A percentile compares a stretch with the other conserved stretches of the same genome.
These are phyloP conservation scores for Aspergillus sparsus DNA, from an alignment of 495 filamentous ascomycete species.

Conservation along the genomic window DNA sequence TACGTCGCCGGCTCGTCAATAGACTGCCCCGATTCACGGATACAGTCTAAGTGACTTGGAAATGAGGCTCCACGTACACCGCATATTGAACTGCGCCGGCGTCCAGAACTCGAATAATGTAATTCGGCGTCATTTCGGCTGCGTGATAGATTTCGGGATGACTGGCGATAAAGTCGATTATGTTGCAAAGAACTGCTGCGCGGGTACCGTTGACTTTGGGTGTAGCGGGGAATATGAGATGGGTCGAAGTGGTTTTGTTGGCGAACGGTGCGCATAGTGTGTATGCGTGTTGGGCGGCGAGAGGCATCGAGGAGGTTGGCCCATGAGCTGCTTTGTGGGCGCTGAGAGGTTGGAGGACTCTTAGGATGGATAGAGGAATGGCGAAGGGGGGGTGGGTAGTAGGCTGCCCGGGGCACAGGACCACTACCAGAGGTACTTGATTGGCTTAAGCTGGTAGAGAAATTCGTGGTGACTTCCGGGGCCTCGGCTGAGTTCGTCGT, in stretches of 20 bases:
- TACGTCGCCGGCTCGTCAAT: slow-evolving; percentile 37
- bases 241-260: slow-evolving; percentile 33
- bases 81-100: slow-evolving; percentile 41
- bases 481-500: slow-evolving; percentile 45
- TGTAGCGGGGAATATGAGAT: slow-evolving; percentile 29
- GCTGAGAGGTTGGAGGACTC: neutral
- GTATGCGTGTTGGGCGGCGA: slow-evolving; percentile 15
- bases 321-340: slow-evolving; percentile 16
- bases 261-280: slow-evolving; percentile 14
- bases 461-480: slow-evolving; percentile 37
- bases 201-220: slow-evolving; percentile 33
- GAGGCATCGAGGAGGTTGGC: slow-evolving; percentile 16
- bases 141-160: slow-evolving; percentile 24
- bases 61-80: slow-evolving; percentile 18
- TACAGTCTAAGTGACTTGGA: slow-evolving; percentile 35
- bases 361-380: slow-evolving; percentile 34
- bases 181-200: neutral
- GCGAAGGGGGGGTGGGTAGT: slow-evolving; percentile 15
- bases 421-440: slow-evolving; percentile 34
- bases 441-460: slow-evolving; percentile 32
- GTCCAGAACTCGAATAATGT: slow-evolving; percentile 40
- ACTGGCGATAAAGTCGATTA: slow-evolving; percentile 20
- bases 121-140: slow-evolving; percentile 39
- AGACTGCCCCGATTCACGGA: slow-evolving; percentile 37
- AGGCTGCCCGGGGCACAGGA: slow-evolving; percentile 4